Evolutionary conservation across 2,329 filamentous ascomycete species (phyloP).

Genomic region (Ramichloridium luteum): DNA sequence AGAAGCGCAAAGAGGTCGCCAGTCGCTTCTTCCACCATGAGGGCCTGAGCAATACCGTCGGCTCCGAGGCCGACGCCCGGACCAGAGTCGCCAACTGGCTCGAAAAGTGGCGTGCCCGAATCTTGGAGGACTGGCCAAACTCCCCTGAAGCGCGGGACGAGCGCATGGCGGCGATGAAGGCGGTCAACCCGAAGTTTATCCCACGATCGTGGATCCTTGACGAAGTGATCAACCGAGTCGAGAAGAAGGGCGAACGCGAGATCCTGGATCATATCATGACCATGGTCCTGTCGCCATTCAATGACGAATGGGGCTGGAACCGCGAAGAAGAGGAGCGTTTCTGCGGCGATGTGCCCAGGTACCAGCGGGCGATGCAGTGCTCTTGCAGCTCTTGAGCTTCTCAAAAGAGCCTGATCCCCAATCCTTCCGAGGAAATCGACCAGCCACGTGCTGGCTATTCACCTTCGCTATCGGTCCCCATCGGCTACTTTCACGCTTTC

Average conservation of each 20-base stretch:
- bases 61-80: conserved; percentile 52
- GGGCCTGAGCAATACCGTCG: conserved; percentile 46
- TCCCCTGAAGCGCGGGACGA: conserved; percentile 44
- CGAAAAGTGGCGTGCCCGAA: conserved; percentile 58
- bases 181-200: conserved; percentile 84
- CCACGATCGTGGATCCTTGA: conserved; percentile 86
- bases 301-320: conserved; percentile 60
- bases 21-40: conserved; percentile 70
- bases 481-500: conserved; percentile 12
- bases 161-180: conserved; percentile 63
- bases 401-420: no score
- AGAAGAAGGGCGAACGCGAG: conserved; percentile 69
- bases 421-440: no score
- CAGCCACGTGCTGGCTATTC: no score
- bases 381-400: conserved; percentile 72
- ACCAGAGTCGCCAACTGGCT: conserved; percentile 67
- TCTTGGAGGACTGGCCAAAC: conserved; percentile 64
- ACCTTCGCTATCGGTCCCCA: background rate
- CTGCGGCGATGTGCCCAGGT: conserved; percentile 71
- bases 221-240: conserved; percentile 79
- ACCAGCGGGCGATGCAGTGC: conserved; percentile 75
- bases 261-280: conserved; percentile 68
- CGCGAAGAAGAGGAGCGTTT: conserved; percentile 67
- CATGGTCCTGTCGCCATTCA: conserved; percentile 72
- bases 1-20: conserved; percentile 52